phyloP scores from a whole-genome alignment of 108 stramenopile species.

The Fragilaria radians region DNA sequence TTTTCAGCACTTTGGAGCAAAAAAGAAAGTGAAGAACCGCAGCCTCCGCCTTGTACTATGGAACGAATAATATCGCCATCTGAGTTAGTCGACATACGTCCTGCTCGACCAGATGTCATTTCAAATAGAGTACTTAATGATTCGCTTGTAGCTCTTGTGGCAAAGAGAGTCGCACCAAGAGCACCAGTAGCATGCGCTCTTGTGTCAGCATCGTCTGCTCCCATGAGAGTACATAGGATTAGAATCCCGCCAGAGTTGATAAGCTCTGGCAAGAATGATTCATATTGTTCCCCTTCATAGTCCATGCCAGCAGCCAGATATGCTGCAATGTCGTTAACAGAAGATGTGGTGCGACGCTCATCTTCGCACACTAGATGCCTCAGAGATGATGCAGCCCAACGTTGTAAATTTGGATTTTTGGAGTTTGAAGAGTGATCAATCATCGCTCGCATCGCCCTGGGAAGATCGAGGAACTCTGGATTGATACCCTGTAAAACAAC shows the following conservation, averaged over 20 bases:
- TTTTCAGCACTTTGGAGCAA: constrained; percentile 72
- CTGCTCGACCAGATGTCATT: constrained; percentile 35
- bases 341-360: constrained; percentile 50
- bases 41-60: constrained; percentile 64
- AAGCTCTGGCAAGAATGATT: constrained; percentile 56
- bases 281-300: constrained; percentile 26
- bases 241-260: constrained; percentile 65
- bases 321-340: constrained; percentile 43
- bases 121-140: constrained; percentile 26
- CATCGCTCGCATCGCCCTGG: constrained; percentile 52
- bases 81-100: constrained; percentile 20
- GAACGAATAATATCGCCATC: constrained; percentile 67
- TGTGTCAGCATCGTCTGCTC: constrained; percentile 70
- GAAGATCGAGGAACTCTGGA: constrained; percentile 48
- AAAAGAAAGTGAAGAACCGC: constrained; percentile 58
- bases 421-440: constrained; percentile 59
- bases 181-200: constrained; percentile 70
- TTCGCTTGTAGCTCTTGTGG: constrained; percentile 56
- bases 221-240: constrained; percentile 68
- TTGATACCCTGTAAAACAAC: constrained; percentile 7
- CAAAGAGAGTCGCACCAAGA: constrained; percentile 43
- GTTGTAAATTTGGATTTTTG: constrained; percentile 61
- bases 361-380: constrained; percentile 66
- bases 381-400: constrained; percentile 71
- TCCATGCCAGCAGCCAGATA: constrained; percentile 27